Percentiles rank a stretch among this genome's conserved stretches.
Conservation (phyloP, 306 rosid genomes). For the Senna tora region DNA sequence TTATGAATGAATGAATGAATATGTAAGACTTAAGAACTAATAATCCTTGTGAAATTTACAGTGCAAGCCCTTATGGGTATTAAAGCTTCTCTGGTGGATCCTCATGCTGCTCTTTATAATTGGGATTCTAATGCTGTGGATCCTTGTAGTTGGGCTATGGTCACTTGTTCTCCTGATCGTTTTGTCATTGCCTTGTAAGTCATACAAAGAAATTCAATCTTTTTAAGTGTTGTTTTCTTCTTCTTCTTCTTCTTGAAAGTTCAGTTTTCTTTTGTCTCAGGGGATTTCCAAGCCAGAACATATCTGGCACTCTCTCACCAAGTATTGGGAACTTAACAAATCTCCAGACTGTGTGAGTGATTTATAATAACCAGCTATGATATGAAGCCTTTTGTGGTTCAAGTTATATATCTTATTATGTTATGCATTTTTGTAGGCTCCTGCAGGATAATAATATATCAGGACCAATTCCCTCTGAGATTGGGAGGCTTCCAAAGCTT, state of each 20-base stretch:
- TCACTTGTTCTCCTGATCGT: slow-evolving; percentile 83
- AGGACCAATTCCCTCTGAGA: slow-evolving; percentile 77
- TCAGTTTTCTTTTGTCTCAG: slow-evolving; percentile 43
- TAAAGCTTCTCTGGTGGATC: slow-evolving; percentile 61
- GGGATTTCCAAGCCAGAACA: slow-evolving; percentile 86
- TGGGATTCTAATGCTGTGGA: slow-evolving; percentile 95
- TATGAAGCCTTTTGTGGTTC: neutral
- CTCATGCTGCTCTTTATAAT: slow-evolving; percentile 60
- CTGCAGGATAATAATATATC: slow-evolving; percentile 80
- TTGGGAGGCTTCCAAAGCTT: slow-evolving; percentile 81
- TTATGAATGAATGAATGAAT: neutral
- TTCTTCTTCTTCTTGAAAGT: neutral
- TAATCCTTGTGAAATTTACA: slow-evolving; percentile 34
- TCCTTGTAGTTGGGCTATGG: slow-evolving; percentile 95
- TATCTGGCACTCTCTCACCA: slow-evolving; percentile 86
- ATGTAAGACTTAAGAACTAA: neutral
- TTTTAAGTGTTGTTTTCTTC: neutral
- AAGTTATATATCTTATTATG: slow-evolving; percentile 10
- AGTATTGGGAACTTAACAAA: slow-evolving; percentile 83
- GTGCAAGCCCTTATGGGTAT: slow-evolving; percentile 79
- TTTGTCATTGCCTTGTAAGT: slow-evolving; percentile 68
- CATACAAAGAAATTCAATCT: neutral
- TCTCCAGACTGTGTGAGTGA: slow-evolving; percentile 76
- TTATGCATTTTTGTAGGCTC: slow-evolving; percentile 60
- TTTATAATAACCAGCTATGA: slow-evolving; percentile 4